Evolutionary conservation across 2,329 filamentous ascomycete genomes (phyloP), one percentile per base, ranked within the genome.

Genomic region (Aspergillus neoniger): DNA sequence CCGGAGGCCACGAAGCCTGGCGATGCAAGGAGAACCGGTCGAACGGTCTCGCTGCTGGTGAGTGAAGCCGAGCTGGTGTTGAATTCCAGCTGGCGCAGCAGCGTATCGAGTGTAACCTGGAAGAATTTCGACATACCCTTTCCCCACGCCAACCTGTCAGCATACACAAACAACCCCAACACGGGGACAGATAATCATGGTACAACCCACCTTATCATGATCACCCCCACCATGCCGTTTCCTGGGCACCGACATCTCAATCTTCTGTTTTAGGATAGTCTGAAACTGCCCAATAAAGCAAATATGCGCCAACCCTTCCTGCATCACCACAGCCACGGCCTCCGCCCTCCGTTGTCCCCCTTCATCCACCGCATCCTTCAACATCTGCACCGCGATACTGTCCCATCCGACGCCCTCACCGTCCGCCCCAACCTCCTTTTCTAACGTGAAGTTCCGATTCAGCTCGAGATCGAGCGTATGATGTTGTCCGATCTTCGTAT

Each of bases 261-360:
- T 70, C 58, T 79, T 80, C 62, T 82, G 80, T 67, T 80, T 80
- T 58, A 82, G 62, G 51, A 82, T 76, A 10, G 80, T 82, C 65
- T 80, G 79, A 43, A 79, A 79, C 56, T 81, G 80, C 4, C 80
- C 81, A 60, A 82, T 78, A 59, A 82, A 81, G 62, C 79, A 81
- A n/a, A 82, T 80, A 70, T 82, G 80, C 4, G 80, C 80, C 10
- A 83, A 55, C 1, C 79, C 81, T 65, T 98, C 94, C 69, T 96
- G 91, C 90, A 99, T 94, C 23, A 98, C 91, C 0, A 98, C 89
- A 0, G 95, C 94, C 58, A 92, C 91, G 17, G 96, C 84, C 63
- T 94, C 90, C 1, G 92, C 92, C 63, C 90, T 88, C 70, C 89
- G 88, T 65, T 91, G 89, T 4, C 77, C 76, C 1, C 77, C 68